Evolutionary conservation across 371 early-diverging fungal genomes (phyloP).

Genomic region (Umbelopsis sp.): DNA sequence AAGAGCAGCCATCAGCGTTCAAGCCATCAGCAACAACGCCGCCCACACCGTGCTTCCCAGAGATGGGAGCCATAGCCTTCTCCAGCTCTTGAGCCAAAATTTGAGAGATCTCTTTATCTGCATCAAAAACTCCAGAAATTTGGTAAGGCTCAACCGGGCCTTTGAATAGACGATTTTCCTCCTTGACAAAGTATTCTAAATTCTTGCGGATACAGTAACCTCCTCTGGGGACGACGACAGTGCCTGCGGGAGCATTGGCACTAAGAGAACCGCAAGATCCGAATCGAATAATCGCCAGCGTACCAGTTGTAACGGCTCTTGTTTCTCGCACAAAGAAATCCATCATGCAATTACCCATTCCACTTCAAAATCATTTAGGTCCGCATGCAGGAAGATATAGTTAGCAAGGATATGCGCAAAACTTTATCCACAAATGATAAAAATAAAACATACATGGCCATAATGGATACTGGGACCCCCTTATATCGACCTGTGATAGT

Average conservation of each 20-base stretch:
- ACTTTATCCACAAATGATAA: not conserved
- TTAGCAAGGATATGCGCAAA: not conserved
- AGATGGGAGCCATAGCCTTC: constrained; percentile 30
- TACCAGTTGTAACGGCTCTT: constrained; percentile 84
- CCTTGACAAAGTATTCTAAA: constrained; percentile 70
- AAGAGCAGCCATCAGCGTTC: constrained; percentile 88
- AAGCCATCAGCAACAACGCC: constrained; percentile 73
- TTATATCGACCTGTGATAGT: constrained; percentile 91
- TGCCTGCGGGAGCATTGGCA: constrained; percentile 61
- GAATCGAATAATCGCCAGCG: constrained; percentile 82
- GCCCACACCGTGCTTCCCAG: constrained; percentile 36
- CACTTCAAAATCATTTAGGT: constrained; percentile 29
- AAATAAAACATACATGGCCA: constrained; percentile 73
- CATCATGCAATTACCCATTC: constrained; percentile 88
- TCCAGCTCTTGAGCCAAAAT: constrained; percentile 44
- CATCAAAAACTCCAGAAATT: constrained; percentile 64
- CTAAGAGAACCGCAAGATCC: constrained; percentile 91
- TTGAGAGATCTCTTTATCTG: constrained; percentile 63
- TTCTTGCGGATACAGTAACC: constrained; percentile 80
- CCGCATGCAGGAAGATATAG: not conserved
- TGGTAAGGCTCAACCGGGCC: constrained; percentile 60
- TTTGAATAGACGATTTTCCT: constrained; percentile 29
- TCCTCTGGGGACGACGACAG: constrained; percentile 75
- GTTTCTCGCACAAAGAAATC: constrained; percentile 94
- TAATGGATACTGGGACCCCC: constrained; percentile 79